Conservation (phyloP, 495 filamentous ascomycete genomes). For the Peziza echinospora region DNA sequence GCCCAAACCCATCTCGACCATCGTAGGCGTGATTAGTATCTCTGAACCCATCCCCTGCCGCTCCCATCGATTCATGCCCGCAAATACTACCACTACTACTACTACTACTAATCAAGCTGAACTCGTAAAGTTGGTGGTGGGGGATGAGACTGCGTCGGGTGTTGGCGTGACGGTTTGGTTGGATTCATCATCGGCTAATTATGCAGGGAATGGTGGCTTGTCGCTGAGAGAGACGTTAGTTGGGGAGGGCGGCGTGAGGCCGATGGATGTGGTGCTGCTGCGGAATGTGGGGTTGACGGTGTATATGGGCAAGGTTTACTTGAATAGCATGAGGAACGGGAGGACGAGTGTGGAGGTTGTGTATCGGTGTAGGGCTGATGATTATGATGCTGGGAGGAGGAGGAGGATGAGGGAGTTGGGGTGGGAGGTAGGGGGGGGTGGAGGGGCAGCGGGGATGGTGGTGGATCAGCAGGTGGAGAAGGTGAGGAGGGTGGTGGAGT, state of each 20-base stretch:
- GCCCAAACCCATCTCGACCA: slow-evolving; percentile 48
- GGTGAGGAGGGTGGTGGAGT: slow-evolving; percentile 44
- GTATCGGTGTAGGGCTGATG: slow-evolving; percentile 9
- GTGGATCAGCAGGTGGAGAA: slow-evolving; percentile 36
- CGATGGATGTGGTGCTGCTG: slow-evolving; percentile 52
- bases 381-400: slow-evolving; percentile 39
- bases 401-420: slow-evolving; percentile 53
- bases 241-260: slow-evolving; percentile 28
- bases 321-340: slow-evolving; percentile 5
- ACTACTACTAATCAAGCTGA: background rate
- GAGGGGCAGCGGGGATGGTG: slow-evolving; percentile 17
- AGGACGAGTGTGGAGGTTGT: slow-evolving; percentile 43
- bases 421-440: slow-evolving; percentile 9
- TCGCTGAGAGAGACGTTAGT: slow-evolving; percentile 1
- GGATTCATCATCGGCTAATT: slow-evolving; percentile 1
- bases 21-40: slow-evolving; percentile 57
- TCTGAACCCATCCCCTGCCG: slow-evolving; percentile 30
- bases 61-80: slow-evolving; percentile 6
- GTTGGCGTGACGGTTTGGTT: background rate
- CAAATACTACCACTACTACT: no score
- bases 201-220: no score
- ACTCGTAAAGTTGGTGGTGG: slow-evolving; percentile 40
- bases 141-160: background rate
- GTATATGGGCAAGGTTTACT: slow-evolving; percentile 50
- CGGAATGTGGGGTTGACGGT: slow-evolving; percentile 53